Percentiles rank a stretch among this genome's conserved stretches.
phyloP scores from a whole-genome alignment of 2,329 filamentous ascomycete species.

The Diaporthe humulicola region DNA sequence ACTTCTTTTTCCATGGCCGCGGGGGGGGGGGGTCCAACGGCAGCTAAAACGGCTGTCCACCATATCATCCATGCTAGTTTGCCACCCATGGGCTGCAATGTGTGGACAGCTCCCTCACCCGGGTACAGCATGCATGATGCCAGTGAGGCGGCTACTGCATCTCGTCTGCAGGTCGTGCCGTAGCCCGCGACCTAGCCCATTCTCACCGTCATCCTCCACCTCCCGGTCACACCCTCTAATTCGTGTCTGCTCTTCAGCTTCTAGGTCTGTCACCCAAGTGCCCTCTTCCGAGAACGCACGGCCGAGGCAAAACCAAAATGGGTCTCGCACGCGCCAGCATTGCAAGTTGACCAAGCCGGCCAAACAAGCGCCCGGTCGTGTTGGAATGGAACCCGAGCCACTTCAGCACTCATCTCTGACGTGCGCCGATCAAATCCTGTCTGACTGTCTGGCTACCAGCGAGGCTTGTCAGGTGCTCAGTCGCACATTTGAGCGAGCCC shows the following conservation, averaged over 20 bases:
- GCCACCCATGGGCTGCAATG: constrained; percentile 6
- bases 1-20: neutral
- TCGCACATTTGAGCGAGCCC: neutral
- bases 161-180: constrained; percentile 33
- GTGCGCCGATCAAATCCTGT: neutral
- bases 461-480: neutral
- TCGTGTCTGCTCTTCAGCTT: constrained; percentile 2
- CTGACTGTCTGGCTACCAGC: neutral
- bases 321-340: neutral
- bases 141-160: constrained; percentile 30
- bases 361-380: neutral
- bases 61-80: constrained; percentile 28
- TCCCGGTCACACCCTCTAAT: neutral
- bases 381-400: neutral
- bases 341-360: neutral
- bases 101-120: constrained; percentile 18
- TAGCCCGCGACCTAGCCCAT: constrained; percentile 11
- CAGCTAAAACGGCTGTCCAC: constrained; percentile 9
- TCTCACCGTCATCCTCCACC: constrained; percentile 30
- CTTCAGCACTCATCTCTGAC: no score
- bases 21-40: neutral
- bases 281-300: constrained; percentile 9
- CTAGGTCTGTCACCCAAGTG: neutral
- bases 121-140: constrained; percentile 29
- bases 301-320: neutral